Conservation (phyloP, 179 eudicot genomes). For the Beta macrorhiza region DNA sequence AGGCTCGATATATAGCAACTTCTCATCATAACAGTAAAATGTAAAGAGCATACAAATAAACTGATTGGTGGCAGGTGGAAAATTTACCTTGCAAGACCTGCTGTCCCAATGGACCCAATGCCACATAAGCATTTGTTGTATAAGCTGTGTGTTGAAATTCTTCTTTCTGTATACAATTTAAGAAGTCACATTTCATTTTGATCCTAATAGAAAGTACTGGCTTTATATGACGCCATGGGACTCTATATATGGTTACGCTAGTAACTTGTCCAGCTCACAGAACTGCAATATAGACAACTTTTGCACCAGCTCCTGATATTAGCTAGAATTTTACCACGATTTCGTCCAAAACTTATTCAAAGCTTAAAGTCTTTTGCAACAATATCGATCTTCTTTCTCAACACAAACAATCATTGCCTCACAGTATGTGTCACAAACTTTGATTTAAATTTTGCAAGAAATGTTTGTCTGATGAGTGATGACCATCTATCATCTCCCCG, state of each 20-base stretch:
- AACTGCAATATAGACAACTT: background rate
- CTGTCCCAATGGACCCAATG: slow-evolving; percentile 65
- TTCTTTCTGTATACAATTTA: slow-evolving; percentile 67
- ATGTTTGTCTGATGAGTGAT: background rate
- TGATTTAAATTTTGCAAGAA: background rate
- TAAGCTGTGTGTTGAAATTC: slow-evolving; percentile 97
- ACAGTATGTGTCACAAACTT: background rate
- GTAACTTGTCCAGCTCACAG: background rate
- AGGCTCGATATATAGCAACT: slow-evolving; percentile 4
- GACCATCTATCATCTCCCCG: background rate
- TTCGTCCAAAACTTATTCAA: background rate
- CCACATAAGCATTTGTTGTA: slow-evolving; percentile 89
- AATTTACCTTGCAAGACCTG: slow-evolving; percentile 76
- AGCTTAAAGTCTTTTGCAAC: background rate
- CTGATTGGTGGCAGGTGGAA: background rate
- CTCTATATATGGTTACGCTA: background rate
- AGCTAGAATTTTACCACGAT: background rate
- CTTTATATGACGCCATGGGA: slow-evolving; percentile 1
- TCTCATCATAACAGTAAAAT: slow-evolving; percentile 3
- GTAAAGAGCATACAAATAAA: background rate
- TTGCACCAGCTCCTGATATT: background rate
- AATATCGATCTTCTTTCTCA: background rate
- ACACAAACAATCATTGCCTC: background rate
- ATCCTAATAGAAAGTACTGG: slow-evolving; percentile 6
- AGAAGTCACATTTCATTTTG: background rate